A percentile compares a stretch with the other conserved stretches of the same genome.
These are phyloP conservation scores for Xylariaceae sp. DNA, from an alignment of 2,329 filamentous ascomycete genomes.

Conservation along the genomic window DNA sequence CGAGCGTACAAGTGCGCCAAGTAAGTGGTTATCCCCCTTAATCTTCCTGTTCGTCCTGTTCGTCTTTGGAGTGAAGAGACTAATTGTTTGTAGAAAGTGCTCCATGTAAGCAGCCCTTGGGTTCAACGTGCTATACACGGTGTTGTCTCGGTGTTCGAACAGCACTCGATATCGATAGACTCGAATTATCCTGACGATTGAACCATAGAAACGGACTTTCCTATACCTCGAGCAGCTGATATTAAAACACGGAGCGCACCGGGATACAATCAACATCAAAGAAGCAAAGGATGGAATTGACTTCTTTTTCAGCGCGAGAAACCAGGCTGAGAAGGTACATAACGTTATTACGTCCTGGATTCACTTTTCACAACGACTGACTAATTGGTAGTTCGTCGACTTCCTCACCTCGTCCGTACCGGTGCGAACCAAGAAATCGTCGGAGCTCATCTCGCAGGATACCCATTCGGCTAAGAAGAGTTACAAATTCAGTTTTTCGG, in stretches of 20 bases:
- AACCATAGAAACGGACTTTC: slow-evolving; percentile 59
- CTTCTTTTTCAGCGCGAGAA: slow-evolving; percentile 86
- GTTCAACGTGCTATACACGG: not conserved
- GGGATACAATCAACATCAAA: slow-evolving; percentile 96
- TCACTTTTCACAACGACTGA: not conserved
- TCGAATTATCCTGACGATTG: not conserved
- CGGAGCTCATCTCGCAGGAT: slow-evolving; percentile 90
- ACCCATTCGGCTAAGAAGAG: slow-evolving; percentile 83
- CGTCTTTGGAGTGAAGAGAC: not conserved
- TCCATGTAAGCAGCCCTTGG: slow-evolving; percentile 46
- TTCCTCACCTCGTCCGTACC: slow-evolving; percentile 80
- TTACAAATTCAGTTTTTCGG: slow-evolving; percentile 91
- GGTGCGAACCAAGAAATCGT: slow-evolving; percentile 73
- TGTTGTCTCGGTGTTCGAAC: not conserved
- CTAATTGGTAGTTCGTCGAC: slow-evolving; percentile 59
- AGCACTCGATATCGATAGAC: not conserved
- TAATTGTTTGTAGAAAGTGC: slow-evolving; percentile 57
- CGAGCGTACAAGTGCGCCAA: slow-evolving; percentile 88
- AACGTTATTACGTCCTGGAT: not conserved
- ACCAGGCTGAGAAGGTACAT: slow-evolving; percentile 69
- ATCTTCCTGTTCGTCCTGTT: not conserved
- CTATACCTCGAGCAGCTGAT: slow-evolving; percentile 83
- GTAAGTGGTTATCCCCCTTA: slow-evolving; percentile 4
- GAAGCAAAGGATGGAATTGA: slow-evolving; percentile 94
- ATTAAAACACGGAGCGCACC: slow-evolving; percentile 85